Base-by-base conservation (phyloP, 495 filamentous ascomycete genomes). In the Astrothelium macrocarpum region DNA sequence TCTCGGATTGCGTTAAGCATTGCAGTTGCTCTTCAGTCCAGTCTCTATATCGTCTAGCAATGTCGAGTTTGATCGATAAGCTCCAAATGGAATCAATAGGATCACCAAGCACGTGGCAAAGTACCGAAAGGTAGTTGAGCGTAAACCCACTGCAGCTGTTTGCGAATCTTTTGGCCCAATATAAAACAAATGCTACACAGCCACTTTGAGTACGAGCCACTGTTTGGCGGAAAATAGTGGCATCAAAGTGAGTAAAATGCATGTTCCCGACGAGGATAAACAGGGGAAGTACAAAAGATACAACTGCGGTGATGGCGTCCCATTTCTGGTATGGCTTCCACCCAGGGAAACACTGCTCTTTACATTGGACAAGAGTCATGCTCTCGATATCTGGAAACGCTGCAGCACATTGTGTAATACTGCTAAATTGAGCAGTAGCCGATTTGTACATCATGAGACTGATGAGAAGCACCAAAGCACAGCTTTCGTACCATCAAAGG, bases 1-100 rank as follows among this genome's bases (percentile, higher is more conserved):
- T 53, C 28, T 59, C 53, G 9, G 25, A 23, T 29, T 63, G 36
- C 2, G 32, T 46, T 26, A 45, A 59, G 14, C 20, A 23, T 29
- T 12, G 25, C 18, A 64, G 23, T 5, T 60, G 45, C 26, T 64
- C 18, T 42, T 56, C 49, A 9, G 49, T 29, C n/a, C 16, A 29
- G 9, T 56, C 23, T 56, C 20, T 29, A 29, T 56, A 56, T 29
- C 49, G 26, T 56, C 25, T 56, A 25, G 49, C 23, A 29, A 56
- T 25, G 23, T 26, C 49, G 29, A 66, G 60, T 29, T 63, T 62
- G 18, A 45, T 53, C 2, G 59, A 32, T 2, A 45, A 32, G 32
- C 60, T 63, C 64, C 64, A 66, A 34, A 66, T 66, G n/a, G 32
- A 16, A 39, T 66, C 64, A 45, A 66, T 66, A 18, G 64, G 64